Evolutionary conservation across 2,329 filamentous ascomycete genomes (phyloP).

Genomic region (Aspergillus ustus): DNA sequence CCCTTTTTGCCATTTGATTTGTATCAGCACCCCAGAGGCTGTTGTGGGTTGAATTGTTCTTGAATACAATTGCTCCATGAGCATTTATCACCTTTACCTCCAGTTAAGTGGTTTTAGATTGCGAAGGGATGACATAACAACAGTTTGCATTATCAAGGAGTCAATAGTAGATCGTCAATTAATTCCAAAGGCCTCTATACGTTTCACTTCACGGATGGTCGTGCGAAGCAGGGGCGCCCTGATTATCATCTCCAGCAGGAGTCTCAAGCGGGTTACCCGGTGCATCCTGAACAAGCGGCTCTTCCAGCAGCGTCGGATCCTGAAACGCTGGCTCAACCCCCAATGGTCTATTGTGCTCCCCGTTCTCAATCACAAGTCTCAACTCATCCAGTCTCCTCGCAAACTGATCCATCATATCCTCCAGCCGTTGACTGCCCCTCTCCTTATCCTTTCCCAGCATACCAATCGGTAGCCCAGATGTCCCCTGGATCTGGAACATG

Average conservation of each 20-base stretch:
- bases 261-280: neutral
- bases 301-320: neutral
- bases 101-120: neutral
- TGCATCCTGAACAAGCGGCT: neutral
- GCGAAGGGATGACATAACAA: neutral
- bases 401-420: constrained; percentile 54
- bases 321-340: neutral
- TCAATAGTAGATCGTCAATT: neutral
- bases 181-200: neutral
- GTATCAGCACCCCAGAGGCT: neutral
- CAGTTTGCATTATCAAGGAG: neutral
- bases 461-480: constrained; percentile 35
- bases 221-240: neutral
- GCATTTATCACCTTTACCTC: neutral
- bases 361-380: constrained; percentile 46
- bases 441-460: constrained; percentile 29
- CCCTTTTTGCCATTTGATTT: neutral
- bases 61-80: neutral
- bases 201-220: neutral
- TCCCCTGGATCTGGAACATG: constrained; percentile 53
- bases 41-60: neutral
- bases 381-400: constrained; percentile 50
- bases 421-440: constrained; percentile 38
- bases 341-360: constrained; percentile 20
- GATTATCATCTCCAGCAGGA: neutral